Evolutionary conservation across 371 early-diverging fungal genomes (phyloP).

Genomic region (Mucor lusitanicus): DNA sequence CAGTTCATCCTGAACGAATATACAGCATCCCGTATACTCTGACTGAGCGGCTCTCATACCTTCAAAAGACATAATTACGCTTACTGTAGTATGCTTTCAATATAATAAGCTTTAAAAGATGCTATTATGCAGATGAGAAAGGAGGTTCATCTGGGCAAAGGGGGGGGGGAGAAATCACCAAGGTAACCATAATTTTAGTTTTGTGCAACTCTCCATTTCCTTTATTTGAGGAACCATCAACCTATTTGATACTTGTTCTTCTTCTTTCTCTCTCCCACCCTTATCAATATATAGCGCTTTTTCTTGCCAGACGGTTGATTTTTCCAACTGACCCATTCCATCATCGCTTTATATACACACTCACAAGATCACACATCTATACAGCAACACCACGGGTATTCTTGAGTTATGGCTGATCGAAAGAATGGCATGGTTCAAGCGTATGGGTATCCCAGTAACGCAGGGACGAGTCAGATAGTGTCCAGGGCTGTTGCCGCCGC

Average conservation of each 20-base stretch:
- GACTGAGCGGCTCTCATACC: no score
- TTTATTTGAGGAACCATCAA: not conserved
- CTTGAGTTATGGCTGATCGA: slow-evolving; percentile 34
- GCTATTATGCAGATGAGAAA: not conserved
- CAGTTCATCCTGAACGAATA: not conserved
- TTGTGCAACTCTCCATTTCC: not conserved
- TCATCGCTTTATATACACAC: not conserved
- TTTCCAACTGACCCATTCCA: not conserved
- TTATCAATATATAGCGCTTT: not conserved
- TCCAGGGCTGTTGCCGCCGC: slow-evolving; percentile 51
- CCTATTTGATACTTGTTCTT: not conserved
- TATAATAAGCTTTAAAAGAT: not conserved
- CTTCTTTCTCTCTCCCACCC: not conserved
- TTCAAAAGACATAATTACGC: no score
- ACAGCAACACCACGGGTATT: not conserved
- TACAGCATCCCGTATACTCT: no score
- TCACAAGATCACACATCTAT: not conserved
- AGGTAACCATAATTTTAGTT: slow-evolving; percentile 2
- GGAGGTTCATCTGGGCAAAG: not conserved
- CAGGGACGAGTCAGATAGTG: slow-evolving; percentile 29
- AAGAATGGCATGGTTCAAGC: slow-evolving; percentile 49
- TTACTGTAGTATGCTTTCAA: not conserved
- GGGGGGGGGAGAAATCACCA: not conserved
- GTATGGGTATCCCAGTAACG: slow-evolving; percentile 39
- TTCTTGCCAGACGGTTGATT: not conserved